phyloP scores from a whole-genome alignment of 2,329 filamentous ascomycete genomes.

The Sporothrix humicola region DNA sequence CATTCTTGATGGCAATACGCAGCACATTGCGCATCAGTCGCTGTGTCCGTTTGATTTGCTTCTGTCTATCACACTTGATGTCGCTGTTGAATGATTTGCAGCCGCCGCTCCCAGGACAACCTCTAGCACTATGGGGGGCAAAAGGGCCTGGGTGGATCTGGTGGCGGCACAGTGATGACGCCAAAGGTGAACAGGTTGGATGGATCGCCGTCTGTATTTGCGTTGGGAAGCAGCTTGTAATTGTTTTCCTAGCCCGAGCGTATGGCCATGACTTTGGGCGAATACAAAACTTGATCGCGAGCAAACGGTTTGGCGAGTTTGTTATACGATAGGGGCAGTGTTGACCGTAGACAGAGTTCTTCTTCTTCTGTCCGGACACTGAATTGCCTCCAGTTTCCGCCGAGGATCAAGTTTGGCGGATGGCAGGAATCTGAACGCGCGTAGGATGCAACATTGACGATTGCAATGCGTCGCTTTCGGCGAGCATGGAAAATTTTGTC shows the following conservation, averaged over 20 bases:
- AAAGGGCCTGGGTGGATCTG: no score
- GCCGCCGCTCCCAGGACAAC: no score
- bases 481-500: neutral
- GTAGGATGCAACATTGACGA: conserved; percentile 61
- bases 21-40: conserved; percentile 61
- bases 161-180: conserved; percentile 65
- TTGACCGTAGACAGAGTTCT: conserved; percentile 68
- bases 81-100: neutral
- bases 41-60: conserved; percentile 37
- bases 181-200: conserved; percentile 58
- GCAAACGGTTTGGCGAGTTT: no score
- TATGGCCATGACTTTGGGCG: conserved; percentile 44
- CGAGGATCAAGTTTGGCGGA: conserved; percentile 48
- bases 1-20: conserved; percentile 62
- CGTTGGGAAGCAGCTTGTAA: conserved; percentile 37
- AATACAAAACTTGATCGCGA: conserved; percentile 41
- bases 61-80: conserved; percentile 25
- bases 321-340: conserved; percentile 55
- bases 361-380: conserved; percentile 69
- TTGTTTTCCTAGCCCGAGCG: conserved; percentile 35
- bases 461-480: neutral
- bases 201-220: neutral
- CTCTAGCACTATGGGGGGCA: no score
- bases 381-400: conserved; percentile 58
- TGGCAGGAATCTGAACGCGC: conserved; percentile 54